phyloP scores from a whole-genome alignment of 2,329 filamentous ascomycete species.

The Fusarium sp. region DNA sequence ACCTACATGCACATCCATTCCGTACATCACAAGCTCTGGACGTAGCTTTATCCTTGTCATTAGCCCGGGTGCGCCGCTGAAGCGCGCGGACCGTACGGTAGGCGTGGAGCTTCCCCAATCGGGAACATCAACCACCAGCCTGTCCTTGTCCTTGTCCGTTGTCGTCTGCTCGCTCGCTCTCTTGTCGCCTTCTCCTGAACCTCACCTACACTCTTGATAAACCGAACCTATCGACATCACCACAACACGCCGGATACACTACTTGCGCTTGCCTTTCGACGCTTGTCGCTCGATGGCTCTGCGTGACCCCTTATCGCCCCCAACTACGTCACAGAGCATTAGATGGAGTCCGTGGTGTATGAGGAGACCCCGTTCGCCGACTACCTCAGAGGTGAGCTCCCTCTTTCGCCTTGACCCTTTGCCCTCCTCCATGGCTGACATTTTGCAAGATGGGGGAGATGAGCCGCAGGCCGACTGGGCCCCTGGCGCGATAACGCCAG shows the following conservation, averaged over 20 bases:
- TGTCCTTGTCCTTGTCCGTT: slow-evolving; percentile 35
- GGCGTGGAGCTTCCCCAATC: slow-evolving; percentile 49
- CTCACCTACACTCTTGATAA: slow-evolving; percentile 24
- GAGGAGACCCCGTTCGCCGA: slow-evolving; percentile 90
- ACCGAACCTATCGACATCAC: slow-evolving; percentile 21
- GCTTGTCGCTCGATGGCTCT: slow-evolving; percentile 51
- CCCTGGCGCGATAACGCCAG: slow-evolving; percentile 57
- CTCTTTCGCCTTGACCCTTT: slow-evolving; percentile 1
- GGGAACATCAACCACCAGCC: slow-evolving; percentile 45
- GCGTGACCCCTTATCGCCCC: slow-evolving; percentile 46
- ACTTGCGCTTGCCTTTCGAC: slow-evolving; percentile 25
- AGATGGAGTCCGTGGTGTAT: slow-evolving; percentile 88
- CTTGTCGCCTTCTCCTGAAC: slow-evolving; percentile 43
- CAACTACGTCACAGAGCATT: slow-evolving; percentile 50
- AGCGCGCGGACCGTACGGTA: slow-evolving; percentile 39
- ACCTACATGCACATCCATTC: slow-evolving; percentile 14
- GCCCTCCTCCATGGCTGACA: slow-evolving; percentile 20
- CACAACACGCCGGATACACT: slow-evolving; percentile 27
- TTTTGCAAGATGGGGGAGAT: slow-evolving; percentile 63
- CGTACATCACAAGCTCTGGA: slow-evolving; percentile 26
- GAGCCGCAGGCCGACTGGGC: slow-evolving; percentile 64
- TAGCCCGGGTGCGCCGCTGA: slow-evolving; percentile 34
- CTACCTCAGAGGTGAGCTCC: slow-evolving; percentile 83
- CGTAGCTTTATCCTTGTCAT: slow-evolving; percentile 29
- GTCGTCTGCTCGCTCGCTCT: slow-evolving; percentile 31